Evolutionary conservation across 208 protist genomes (phyloP).

Genomic region (Phytomonas francai): DNA sequence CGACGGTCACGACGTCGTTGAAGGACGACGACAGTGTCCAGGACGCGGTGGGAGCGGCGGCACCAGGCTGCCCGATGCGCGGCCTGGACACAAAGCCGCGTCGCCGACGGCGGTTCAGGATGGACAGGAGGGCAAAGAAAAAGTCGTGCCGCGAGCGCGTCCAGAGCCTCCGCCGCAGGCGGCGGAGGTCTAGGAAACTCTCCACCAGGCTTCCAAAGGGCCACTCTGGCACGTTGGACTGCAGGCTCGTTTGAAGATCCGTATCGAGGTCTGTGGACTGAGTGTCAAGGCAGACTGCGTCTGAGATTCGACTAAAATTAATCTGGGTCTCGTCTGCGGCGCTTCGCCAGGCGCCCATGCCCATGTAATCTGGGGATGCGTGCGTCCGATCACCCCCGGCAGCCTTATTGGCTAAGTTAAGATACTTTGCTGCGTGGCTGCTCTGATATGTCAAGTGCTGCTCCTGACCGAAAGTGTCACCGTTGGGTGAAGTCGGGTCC

Average conservation of each 20-base stretch:
- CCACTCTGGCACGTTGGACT: slow-evolving; percentile 46
- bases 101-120: slow-evolving; percentile 31
- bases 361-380: slow-evolving; percentile 17
- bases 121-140: slow-evolving; percentile 42
- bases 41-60: slow-evolving; percentile 36
- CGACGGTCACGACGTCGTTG: slow-evolving; percentile 56
- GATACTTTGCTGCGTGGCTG: background rate
- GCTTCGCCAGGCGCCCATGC: slow-evolving; percentile 20
- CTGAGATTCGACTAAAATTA: slow-evolving; percentile 27
- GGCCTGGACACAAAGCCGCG: background rate
- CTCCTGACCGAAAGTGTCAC: background rate
- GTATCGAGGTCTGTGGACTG: slow-evolving; percentile 46
- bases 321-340: slow-evolving; percentile 25
- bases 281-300: slow-evolving; percentile 26
- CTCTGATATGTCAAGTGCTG: background rate
- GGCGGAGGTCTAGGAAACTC: slow-evolving; percentile 68
- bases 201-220: slow-evolving; percentile 45
- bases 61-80: background rate
- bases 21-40: slow-evolving; percentile 82
- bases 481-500: background rate
- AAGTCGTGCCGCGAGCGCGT: slow-evolving; percentile 39
- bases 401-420: background rate
- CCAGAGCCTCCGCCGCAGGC: slow-evolving; percentile 45
- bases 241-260: slow-evolving; percentile 39
- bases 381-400: background rate